Evolutionary conservation across 495 filamentous ascomycete species (phyloP).

Genomic region (Penicillium flavigenum): DNA sequence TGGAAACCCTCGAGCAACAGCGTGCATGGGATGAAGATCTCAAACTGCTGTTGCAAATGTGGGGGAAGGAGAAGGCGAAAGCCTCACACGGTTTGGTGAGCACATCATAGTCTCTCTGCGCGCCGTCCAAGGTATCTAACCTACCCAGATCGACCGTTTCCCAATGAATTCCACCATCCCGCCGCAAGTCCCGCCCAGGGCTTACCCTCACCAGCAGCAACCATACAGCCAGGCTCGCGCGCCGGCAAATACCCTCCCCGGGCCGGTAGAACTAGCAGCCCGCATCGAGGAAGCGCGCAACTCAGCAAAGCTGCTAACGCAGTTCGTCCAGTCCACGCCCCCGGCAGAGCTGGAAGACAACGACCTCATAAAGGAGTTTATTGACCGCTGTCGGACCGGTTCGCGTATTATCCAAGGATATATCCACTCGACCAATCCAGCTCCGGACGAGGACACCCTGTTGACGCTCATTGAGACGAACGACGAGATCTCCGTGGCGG

Average conservation of each 20-base stretch:
- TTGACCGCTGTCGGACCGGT: slow-evolving; percentile 79
- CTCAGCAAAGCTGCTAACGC: slow-evolving; percentile 83
- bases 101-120: not conserved
- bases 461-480: slow-evolving; percentile 92
- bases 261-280: slow-evolving; percentile 74
- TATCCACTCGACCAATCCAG: slow-evolving; percentile 72
- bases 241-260: slow-evolving; percentile 56
- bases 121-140: not conserved
- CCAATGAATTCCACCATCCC: not conserved
- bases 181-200: not conserved
- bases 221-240: slow-evolving; percentile 38
- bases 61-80: slow-evolving; percentile 79
- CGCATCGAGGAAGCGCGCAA: slow-evolving; percentile 87
- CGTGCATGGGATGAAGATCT: slow-evolving; percentile 75
- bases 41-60: slow-evolving; percentile 68
- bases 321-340: slow-evolving; percentile 83
- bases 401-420: slow-evolving; percentile 77
- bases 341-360: slow-evolving; percentile 70
- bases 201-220: not conserved
- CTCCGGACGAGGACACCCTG: slow-evolving; percentile 90
- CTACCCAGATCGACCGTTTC: slow-evolving; percentile 2
- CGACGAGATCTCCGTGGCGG: slow-evolving; percentile 75
- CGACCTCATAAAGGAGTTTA: slow-evolving; percentile 90
- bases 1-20: slow-evolving; percentile 67
- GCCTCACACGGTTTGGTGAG: slow-evolving; percentile 18